Evolutionary conservation across 2,329 filamentous ascomycete genomes (phyloP).

Genomic region (Ceratocystis harringtonii): DNA sequence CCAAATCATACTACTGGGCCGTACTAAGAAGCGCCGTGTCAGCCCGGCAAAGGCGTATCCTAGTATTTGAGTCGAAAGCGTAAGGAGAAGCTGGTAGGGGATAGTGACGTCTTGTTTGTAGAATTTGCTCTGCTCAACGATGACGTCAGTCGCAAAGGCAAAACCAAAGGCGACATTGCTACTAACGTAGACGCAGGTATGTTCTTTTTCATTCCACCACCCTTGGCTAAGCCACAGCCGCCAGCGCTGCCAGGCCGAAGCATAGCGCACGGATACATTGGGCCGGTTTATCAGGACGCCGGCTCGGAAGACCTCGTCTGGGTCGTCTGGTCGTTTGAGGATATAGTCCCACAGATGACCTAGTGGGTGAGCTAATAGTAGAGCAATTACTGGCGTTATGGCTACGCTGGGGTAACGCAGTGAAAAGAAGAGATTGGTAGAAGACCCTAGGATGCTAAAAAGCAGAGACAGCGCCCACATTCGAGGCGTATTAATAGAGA

Average conservation of each 20-base stretch:
- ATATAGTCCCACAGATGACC: slow-evolving; percentile 64
- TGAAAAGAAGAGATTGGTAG: slow-evolving; percentile 78
- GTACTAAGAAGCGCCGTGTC: slow-evolving; percentile 64
- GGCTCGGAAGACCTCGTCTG: slow-evolving; percentile 34
- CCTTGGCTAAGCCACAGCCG: slow-evolving; percentile 68
- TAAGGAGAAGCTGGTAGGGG: slow-evolving; percentile 66
- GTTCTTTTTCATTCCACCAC: slow-evolving; percentile 76
- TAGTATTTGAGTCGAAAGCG: slow-evolving; percentile 71
- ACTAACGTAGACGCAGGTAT: slow-evolving; percentile 77
- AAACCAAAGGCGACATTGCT: slow-evolving; percentile 84
- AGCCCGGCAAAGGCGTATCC: slow-evolving; percentile 78
- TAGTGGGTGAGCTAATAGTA: slow-evolving; percentile 70
- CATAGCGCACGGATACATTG: slow-evolving; percentile 13
- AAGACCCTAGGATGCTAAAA: slow-evolving; percentile 67
- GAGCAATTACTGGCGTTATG: slow-evolving; percentile 75
- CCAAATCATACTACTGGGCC: slow-evolving; percentile 84
- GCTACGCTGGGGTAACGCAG: slow-evolving; percentile 80
- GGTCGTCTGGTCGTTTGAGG: slow-evolving; percentile 47
- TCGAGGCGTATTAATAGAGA: slow-evolving; percentile 77
- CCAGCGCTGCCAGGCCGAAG: slow-evolving; percentile 26
- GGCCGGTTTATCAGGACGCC: slow-evolving; percentile 28
- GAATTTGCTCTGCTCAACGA: slow-evolving; percentile 79
- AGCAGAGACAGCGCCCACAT: slow-evolving; percentile 75
- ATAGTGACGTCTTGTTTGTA: slow-evolving; percentile 70
- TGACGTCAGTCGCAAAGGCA: slow-evolving; percentile 77